Base-by-base conservation (phyloP, 2,329 filamentous ascomycete species). In the Pseudopithomyces chartarum region DNA sequence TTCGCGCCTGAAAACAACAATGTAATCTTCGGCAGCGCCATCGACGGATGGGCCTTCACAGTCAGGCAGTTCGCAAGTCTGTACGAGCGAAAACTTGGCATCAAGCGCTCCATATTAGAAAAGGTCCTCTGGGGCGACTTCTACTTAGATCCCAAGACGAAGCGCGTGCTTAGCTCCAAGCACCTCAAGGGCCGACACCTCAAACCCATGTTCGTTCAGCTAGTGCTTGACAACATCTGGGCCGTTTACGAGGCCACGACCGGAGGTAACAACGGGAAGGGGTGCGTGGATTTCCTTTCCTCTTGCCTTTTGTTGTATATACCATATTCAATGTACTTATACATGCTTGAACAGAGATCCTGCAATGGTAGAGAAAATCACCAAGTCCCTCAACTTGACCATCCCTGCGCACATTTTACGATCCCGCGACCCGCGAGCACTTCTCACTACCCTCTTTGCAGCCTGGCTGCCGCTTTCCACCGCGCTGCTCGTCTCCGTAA, bases 21-120 rank as follows among this genome's bases (percentile, higher is more conserved):
- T 71, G 95, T 99, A 75, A 98, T 99, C 62, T 99, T 99, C 75
- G 92, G 92, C 80, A 98, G 94, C 73, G 95, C 95, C 57, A 90
- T 97, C 55, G 95, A 99, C 72, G 95, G 95, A n/a, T 99, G 95
- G 95, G 95, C 95, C 2, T 99, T 99, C 69, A 99, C 95, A 0
- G 89, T 97, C 48, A 87, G 92, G 49, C 95, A 99, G 69, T 99
- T 99, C 73, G 93, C 95, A 17, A 86, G 86, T 36, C 80, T 98
- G 26, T 99, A 98, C 71, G 94, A 98, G 78, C 96, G 93, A 81
- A 99, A 99, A 76, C 84, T 99, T 6, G 94, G 95, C 13, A 96
- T 98, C 76, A 98, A 97, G 78, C 85, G 93, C 45, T 87, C 87
- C 23, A 79, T 91, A 0, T 84, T 99, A 71, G 93, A 99, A 76